Evolutionary conservation across 1,284 basidiomycete species (phyloP), one percentile per base, ranked within the genome.

Genomic region (Tremellales sp.): DNA sequence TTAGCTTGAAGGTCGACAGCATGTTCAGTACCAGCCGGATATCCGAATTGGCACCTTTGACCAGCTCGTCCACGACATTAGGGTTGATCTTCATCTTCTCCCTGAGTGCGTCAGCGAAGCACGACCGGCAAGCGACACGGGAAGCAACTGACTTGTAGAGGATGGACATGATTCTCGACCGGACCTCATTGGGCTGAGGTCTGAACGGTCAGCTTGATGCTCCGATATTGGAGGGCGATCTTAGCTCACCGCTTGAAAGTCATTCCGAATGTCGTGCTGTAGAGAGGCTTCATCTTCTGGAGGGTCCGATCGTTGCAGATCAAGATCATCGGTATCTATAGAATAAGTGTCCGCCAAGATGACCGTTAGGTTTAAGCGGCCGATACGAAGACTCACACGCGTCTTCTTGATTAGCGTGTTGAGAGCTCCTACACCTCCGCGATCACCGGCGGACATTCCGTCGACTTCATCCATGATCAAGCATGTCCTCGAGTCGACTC

Each of bases 381-480:
- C 37, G 21, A 33, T 10, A 10, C 29, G n/a, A 35, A 2, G 2
- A 49, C 65, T 43, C 42, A 86, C 90, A 77, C 86, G 89, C 12
- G 89, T 88, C 78, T 97, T 97, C 76, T 87, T 92, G 65, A 98
- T 96, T 50, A 99, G 69, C 0, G 84, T 82, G 53, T 92, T 92
- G 62, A 98, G 75, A 7, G 94, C 94, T 25, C 90, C 93, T 1
- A 97, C 87, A 54, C 94, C 94, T 19, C 96, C 94, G 45, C 94
- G 81, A 73, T 99, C 96, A 23, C 94, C 94, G 2, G 89, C 89
- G 5, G 91, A 96, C 92, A 98, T 98, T 7, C 96, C 94, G 62
- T 99, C 94, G 0, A 98, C 94, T 72, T 99, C 96, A 68, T 99
- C 96, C 91, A 99, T 97, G 70, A 98, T 97, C 40, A 98, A 76